phyloP scores from a whole-genome alignment of 2,329 filamentous ascomycete species.

The Aspergillus brunneoviolaceus region DNA sequence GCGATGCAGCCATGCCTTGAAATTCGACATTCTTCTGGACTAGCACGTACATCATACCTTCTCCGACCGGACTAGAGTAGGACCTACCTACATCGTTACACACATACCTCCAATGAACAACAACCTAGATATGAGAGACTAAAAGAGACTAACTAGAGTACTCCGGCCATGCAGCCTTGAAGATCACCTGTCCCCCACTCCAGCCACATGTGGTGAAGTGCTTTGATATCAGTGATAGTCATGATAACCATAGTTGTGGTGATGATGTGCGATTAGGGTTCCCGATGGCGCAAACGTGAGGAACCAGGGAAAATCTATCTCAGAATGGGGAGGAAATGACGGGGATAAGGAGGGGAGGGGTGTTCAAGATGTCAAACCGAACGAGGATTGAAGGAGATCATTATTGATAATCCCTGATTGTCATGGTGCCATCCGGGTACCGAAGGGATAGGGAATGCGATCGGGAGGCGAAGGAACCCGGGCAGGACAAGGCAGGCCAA shows the following conservation, averaged over 20 bases:
- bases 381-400: not conserved
- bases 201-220: constrained; percentile 11
- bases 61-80: constrained; percentile 9
- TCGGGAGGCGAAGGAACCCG: constrained; percentile 18
- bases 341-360: not conserved
- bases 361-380: no score
- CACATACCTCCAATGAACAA: constrained; percentile 11
- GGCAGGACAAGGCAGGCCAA: not conserved
- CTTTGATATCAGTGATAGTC: not conserved
- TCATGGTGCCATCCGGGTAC: constrained; percentile 9
- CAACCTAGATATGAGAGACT: constrained; percentile 1
- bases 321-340: not conserved
- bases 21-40: constrained; percentile 10
- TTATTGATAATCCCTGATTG: constrained; percentile 1
- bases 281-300: not conserved
- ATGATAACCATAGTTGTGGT: not conserved
- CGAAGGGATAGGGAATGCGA: constrained; percentile 11
- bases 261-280: not conserved
- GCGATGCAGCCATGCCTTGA: constrained; percentile 13
- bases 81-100: constrained; percentile 14
- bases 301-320: not conserved
- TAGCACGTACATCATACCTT: constrained; percentile 9
- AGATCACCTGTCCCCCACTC: constrained; percentile 21
- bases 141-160: constrained; percentile 17
- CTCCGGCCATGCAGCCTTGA: constrained; percentile 23